phyloP scores from a whole-genome alignment of 1,284 basidiomycete genomes.

The Ganoderma lingzhi region DNA sequence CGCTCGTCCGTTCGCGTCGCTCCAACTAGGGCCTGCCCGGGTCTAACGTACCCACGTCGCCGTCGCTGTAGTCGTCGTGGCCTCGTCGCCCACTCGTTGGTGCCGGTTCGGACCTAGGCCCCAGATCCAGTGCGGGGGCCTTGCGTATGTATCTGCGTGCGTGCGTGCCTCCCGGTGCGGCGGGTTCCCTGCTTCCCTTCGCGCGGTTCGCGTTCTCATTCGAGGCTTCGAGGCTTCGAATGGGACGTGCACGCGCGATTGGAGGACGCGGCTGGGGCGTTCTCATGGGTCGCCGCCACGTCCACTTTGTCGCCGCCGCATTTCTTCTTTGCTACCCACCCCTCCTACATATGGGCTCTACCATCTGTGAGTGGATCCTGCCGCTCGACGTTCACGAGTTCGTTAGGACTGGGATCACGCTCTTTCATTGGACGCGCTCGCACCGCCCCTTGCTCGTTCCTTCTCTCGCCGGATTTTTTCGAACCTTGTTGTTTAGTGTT shows the following conservation, averaged over 20 bases:
- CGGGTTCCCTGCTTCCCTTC: conserved; percentile 10
- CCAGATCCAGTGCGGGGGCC: neutral
- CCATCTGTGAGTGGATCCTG: neutral
- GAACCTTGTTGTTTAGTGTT: neutral
- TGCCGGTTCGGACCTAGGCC: conserved; percentile 5
- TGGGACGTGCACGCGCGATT: conserved; percentile 19
- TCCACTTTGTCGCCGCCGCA: conserved; percentile 27
- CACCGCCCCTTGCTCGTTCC: neutral
- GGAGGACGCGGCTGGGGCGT: conserved; percentile 15
- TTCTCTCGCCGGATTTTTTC: neutral
- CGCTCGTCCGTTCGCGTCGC: conserved; percentile 8
- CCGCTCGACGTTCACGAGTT: neutral
- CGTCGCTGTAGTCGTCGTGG: neutral
- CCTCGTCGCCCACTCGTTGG: neutral
- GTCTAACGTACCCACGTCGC: neutral
- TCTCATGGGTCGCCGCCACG: conserved; percentile 31
- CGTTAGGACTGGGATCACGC: neutral
- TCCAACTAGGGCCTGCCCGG: neutral
- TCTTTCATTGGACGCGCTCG: neutral
- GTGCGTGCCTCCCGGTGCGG: conserved; percentile 4
- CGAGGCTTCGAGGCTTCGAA: conserved; percentile 5
- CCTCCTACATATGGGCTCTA: neutral
- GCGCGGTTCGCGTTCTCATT: conserved; percentile 8
- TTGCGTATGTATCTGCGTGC: neutral
- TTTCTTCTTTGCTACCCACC: conserved; percentile 8